Evolutionary conservation across 306 rosid genomes (phyloP).

Genomic region (Heteromeles arbutifolia): DNA sequence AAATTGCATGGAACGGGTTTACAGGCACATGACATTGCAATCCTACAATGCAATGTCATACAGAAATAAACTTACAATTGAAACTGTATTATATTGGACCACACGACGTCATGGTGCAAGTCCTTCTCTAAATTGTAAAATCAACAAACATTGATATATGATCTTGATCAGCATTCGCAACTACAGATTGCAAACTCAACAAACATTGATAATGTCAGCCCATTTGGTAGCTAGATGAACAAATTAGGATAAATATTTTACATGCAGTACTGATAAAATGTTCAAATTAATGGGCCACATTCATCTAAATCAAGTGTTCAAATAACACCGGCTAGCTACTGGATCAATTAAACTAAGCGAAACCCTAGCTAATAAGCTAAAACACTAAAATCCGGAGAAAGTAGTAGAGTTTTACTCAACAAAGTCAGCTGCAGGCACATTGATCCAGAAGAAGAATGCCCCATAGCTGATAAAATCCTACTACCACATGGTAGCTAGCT

Average conservation of each 20-base stretch:
- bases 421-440: neutral
- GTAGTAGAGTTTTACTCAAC: conserved; percentile 20
- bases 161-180: neutral
- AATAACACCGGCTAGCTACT: neutral
- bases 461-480: neutral
- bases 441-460: neutral
- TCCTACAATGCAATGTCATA: too few species aligned
- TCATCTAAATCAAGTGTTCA: neutral
- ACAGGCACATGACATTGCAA: too few species aligned
- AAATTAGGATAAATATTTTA: neutral
- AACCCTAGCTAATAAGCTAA: conserved; percentile 41
- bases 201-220: neutral
- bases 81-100: too few species aligned
- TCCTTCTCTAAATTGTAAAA: neutral
- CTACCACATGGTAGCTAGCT: neutral
- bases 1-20: too few species aligned
- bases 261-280: neutral
- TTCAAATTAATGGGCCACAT: neutral
- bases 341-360: neutral
- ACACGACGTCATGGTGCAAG: too few species aligned
- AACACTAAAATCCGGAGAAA: conserved; percentile 16
- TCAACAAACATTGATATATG: neutral
- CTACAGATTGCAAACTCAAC: neutral
- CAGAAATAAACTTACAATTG: too few species aligned
- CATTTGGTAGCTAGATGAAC: neutral